phyloP scores from a whole-genome alignment of 768 basidiomycete species.

The Russula brevipes region DNA sequence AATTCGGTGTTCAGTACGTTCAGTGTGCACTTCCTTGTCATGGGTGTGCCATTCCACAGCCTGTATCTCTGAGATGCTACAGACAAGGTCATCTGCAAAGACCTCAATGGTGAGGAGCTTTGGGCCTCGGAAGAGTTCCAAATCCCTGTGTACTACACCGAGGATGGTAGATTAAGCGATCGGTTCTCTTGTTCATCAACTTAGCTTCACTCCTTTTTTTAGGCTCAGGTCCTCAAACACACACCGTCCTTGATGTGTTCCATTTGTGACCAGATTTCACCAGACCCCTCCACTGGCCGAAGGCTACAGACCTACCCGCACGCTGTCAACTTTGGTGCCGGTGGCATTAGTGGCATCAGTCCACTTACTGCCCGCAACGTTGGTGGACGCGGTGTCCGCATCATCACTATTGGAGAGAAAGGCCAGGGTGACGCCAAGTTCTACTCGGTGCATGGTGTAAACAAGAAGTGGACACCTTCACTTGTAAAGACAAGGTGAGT shows the following conservation, averaged over 20 bases:
- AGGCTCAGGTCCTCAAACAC: slow-evolving; percentile 81
- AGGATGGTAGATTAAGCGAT: slow-evolving; percentile 62
- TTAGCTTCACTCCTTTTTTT: slow-evolving; percentile 8
- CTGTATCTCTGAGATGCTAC: too few species aligned
- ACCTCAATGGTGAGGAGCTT: too few species aligned
- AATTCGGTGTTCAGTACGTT: too few species aligned
- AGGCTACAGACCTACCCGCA: slow-evolving; percentile 89
- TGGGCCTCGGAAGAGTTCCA: slow-evolving; percentile 65
- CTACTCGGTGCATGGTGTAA: too few species aligned
- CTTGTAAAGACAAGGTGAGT: slow-evolving; percentile 78
- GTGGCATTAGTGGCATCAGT: slow-evolving; percentile 90
- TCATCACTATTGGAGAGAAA: slow-evolving; percentile 86
- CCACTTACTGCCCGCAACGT: too few species aligned
- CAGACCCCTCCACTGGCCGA: slow-evolving; percentile 86
- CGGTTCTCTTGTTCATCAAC: slow-evolving; percentile 24
- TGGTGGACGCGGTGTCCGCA: slow-evolving; percentile 88
- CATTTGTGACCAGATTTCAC: slow-evolving; percentile 90
- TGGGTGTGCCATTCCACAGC: too few species aligned
- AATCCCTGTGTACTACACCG: slow-evolving; percentile 89
- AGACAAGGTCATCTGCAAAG: too few species aligned
- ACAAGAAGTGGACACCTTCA: too few species aligned
- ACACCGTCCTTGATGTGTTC: slow-evolving; percentile 76
- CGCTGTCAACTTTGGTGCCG: slow-evolving; percentile 94
- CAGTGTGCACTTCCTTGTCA: too few species aligned
- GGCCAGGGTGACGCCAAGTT: too few species aligned